Conservation (phyloP, 139 green algal genomes). For the Chlamydomonas incerta region DNA sequence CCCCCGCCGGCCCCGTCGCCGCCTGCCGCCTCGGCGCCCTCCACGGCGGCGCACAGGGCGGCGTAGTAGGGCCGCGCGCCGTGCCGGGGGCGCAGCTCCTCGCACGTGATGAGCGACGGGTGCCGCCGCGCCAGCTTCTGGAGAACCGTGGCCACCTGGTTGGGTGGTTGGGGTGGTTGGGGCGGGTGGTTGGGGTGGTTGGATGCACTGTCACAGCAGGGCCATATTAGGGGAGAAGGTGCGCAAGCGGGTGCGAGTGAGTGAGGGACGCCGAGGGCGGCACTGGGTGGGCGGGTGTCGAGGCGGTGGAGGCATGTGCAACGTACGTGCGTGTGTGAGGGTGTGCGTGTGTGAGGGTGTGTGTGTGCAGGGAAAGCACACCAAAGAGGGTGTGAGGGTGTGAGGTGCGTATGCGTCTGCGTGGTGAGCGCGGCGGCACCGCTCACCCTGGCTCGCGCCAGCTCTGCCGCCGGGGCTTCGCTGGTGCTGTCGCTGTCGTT, state of each 20-base stretch:
- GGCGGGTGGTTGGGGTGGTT: not conserved
- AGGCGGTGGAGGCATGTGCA: no score
- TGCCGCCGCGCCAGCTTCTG: conserved; percentile 70
- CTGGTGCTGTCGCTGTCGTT: not conserved
- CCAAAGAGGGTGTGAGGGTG: no score
- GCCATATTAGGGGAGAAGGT: no score
- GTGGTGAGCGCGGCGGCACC: not conserved
- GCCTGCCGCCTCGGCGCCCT: not conserved
- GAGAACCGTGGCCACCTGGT: conserved; percentile 59
- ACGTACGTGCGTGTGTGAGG: no score
- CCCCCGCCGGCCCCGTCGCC: not conserved
- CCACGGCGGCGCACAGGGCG: conserved; percentile 33
- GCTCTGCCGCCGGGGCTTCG: not conserved
- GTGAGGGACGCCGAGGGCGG: no score
- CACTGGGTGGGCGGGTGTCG: no score
- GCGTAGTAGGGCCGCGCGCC: conserved; percentile 7
- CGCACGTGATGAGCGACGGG: conserved; percentile 59
- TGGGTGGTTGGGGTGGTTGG: not conserved
- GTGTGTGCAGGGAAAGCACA: no score
- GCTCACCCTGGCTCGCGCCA: conserved; percentile 33
- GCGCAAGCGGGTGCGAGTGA: not conserved
- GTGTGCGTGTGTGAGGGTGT: no score
- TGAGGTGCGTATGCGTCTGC: no score
- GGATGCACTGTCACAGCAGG: no score
- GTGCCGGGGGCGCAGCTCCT: conserved; percentile 56